Evolutionary conservation across 2,329 filamentous ascomycete species (phyloP), one percentile per base, ranked within the genome.

Genomic region (Cercospora sp.): DNA sequence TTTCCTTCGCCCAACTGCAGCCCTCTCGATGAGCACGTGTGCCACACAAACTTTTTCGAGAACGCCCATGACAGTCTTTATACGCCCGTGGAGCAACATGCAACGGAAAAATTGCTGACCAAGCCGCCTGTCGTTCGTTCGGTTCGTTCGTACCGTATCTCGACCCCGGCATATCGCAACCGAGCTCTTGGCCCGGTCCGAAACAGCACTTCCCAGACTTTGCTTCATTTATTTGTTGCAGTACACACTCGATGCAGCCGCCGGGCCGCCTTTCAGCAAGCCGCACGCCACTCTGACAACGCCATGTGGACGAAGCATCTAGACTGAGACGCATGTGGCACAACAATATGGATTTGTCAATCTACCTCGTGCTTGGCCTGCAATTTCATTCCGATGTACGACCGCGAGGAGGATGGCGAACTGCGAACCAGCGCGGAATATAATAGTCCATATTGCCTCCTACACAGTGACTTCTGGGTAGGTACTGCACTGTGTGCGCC

Each of bases 201-300:
- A 67, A 58, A 63, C 60, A 42, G 60, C 65, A 18, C 36, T 63
- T 63, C 48, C 33, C 59, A 45, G 51, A 55, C 33, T 65, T 36
- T 51, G 31, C 62, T 60, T 65, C 64, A 67, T 69, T 10, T 67
- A 69, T 53, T 16, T 48, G 67, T 36, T 61, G 59, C 63, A 65
- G 3, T n/a, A 16, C 13, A 62, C 23, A 63, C 45, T 45, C 42
- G 8, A 53, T 53, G 30, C 30, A 55, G 30, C 31, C 31, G 20
- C 30, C 23, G 16, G 13, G 36, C 36, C 36, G 36, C 36, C 10
- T 64, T 13, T 20, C 61, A 36, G 10, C 23, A 30, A n/a, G 28
- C 20, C 23, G 45, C 18, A 67, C 18, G 20, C 23, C 59, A 45
- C 10, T n/a, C 36, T 33, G 18, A 60, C 55, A 36, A 59, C 30